Percentiles rank a stretch among this genome's conserved stretches.
Conservation (phyloP, 139 green algal species). For the Closterium sp. region DNA sequence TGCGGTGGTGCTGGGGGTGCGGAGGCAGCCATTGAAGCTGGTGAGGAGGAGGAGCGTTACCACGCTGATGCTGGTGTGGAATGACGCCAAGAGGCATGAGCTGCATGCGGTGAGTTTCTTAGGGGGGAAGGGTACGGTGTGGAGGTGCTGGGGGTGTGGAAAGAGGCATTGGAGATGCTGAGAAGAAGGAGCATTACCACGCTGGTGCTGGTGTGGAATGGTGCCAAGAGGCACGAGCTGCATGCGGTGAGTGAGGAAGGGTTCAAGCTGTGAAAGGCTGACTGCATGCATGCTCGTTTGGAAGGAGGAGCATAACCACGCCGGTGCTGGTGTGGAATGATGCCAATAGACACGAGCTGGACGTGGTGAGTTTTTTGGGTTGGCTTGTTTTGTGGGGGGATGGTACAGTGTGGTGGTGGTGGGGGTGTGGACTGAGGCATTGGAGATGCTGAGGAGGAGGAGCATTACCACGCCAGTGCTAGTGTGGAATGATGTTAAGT, state of each 20-base stretch:
- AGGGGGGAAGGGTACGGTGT: no score
- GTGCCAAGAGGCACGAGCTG: constrained; percentile 33
- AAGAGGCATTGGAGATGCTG: constrained; percentile 38
- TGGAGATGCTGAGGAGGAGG: constrained; percentile 28
- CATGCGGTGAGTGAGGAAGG: constrained; percentile 11
- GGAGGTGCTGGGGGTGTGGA: constrained; percentile 19
- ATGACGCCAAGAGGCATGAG: no score
- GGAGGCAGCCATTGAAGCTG: no score
- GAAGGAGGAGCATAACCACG: background rate
- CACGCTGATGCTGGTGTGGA: constrained; percentile 22
- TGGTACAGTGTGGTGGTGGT: background rate
- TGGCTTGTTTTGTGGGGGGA: no score
- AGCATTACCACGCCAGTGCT: constrained; percentile 8
- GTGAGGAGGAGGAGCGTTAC: no score
- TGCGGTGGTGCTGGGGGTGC: background rate
- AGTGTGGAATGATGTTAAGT: constrained; percentile 41
- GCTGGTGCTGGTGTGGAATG: constrained; percentile 35
- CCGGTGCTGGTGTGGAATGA: constrained; percentile 21
- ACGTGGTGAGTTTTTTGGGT: background rate
- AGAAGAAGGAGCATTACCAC: background rate
- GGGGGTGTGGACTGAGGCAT: constrained; percentile 7
- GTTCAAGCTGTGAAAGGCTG: no score
- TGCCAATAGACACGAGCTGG: background rate
- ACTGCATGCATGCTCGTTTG: background rate
- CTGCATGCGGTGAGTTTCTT: no score